Evolutionary conservation across 257 asterid species (phyloP), one percentile per base, ranked within the genome.

Genomic region (Lantana camara): DNA sequence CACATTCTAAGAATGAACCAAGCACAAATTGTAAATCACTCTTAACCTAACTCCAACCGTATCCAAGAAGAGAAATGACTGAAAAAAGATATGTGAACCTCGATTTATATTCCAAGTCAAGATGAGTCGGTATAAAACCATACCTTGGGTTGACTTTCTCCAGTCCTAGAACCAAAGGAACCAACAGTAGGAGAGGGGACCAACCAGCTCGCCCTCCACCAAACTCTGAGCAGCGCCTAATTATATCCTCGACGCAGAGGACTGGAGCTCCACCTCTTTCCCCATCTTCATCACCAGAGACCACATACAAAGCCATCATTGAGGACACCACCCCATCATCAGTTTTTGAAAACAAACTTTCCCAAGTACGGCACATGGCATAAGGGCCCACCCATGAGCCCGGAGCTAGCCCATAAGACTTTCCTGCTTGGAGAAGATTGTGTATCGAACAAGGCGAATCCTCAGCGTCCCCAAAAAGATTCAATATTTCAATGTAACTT

Each of bases 331-430:
- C 75, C 41, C 75, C 89, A 70, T 54, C 56, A 40, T 55, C 74
- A 24, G 50, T 68, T 68, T 64, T 22, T 30, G 86, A 84, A 60
- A 78, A 64, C 85, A 94, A 71, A 66, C 84, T 79, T 80, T 90
- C 99, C 97, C 96, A 94, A 20, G 99, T 83, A 48, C 99, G 97
- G 53, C 96, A 90, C 91, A 88, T 84, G 62, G 99, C 99, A 75
- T 94, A 94, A 0, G 99, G 99, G 21, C 99, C 97, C 23, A 94
- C 86, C 99, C 99, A 94, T 54, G 99, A 90, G 44, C 99, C 99
- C 9, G 95, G 90, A 63, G 95, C 84, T 71, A 94, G 96, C 34
- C 92, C 97, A 68, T 88, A 94, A 40, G 84, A 79, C 74, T 80
- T 83, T 58, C 99, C 99, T 44, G 85, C 95, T 84, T 84, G 74